Conservation (phyloP, 2,329 filamentous ascomycete species). For the Thelonectria olida region DNA sequence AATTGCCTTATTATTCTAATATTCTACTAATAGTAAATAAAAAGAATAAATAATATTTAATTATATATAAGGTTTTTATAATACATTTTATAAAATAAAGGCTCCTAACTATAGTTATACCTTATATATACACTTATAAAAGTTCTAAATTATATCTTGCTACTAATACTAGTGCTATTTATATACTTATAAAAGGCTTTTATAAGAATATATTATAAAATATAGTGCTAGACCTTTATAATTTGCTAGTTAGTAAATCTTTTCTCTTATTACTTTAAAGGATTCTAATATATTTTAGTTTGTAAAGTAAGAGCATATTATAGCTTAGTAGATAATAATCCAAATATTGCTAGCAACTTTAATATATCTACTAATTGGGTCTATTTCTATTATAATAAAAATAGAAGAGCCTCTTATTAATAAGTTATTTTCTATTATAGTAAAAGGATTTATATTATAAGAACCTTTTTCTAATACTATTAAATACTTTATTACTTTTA, state of each 20-base stretch:
- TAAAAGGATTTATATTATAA: not conserved
- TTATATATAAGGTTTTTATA: not conserved
- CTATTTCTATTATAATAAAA: conserved; percentile 30
- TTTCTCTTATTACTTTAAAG: not conserved
- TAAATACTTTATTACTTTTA: conserved; percentile 37
- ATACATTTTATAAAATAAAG: not conserved
- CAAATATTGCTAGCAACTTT: conserved; percentile 22
- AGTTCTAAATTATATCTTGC: not conserved
- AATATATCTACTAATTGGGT: conserved; percentile 35
- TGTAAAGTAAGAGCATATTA: conserved; percentile 31
- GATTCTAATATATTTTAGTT: conserved; percentile 7
- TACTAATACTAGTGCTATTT: not conserved
- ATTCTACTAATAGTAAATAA: not conserved
- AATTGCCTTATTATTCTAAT: not conserved
- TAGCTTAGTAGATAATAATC: conserved; percentile 32
- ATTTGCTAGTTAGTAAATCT: not conserved
- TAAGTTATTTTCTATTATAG: conserved; percentile 22
- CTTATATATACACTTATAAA: not conserved
- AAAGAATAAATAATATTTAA: not conserved
- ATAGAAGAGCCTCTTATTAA: conserved; percentile 33
- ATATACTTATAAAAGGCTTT: not conserved
- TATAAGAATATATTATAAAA: not conserved
- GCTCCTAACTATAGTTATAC: not conserved
- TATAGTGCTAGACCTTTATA: not conserved
- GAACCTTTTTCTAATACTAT: conserved; percentile 32